A percentile compares a stretch with the other conserved stretches of the same genome.
Conservation (phyloP, 352 stramenopile species). For the Phytophthora sojae region DNA sequence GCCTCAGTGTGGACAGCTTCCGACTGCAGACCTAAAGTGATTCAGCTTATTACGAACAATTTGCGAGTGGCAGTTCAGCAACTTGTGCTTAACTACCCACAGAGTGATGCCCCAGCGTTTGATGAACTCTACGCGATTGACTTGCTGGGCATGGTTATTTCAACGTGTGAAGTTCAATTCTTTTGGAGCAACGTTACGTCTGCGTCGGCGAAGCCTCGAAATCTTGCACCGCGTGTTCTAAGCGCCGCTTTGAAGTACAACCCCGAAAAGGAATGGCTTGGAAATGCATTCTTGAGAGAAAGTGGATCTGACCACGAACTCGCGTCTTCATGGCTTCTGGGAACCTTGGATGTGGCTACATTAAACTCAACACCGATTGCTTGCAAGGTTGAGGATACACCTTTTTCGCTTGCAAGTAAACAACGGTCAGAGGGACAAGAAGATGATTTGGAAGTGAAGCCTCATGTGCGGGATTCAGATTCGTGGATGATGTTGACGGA, state of each 20-base stretch:
- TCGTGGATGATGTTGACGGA: conserved; percentile 82
- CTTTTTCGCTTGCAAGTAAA: conserved; percentile 36
- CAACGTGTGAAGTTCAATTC: conserved; percentile 68
- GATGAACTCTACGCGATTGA: conserved; percentile 77
- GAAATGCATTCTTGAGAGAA: conserved; percentile 68
- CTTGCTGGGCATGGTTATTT: conserved; percentile 66
- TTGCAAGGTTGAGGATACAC: conserved; percentile 26
- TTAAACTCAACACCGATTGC: conserved; percentile 27
- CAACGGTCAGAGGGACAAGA: neutral
- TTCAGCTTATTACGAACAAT: conserved; percentile 42
- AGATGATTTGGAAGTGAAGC: neutral
- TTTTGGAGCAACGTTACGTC: conserved; percentile 59
- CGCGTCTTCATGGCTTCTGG: conserved; percentile 64
- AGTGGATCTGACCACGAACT: conserved; percentile 64
- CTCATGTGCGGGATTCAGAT: conserved; percentile 49
- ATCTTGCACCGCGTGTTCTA: conserved; percentile 69
- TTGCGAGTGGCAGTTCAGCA: conserved; percentile 60
- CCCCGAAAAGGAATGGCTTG: conserved; percentile 70
- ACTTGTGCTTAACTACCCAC: conserved; percentile 62
- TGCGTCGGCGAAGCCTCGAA: conserved; percentile 48
- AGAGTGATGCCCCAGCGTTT: conserved; percentile 33
- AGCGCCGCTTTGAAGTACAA: conserved; percentile 67
- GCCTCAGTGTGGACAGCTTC: conserved; percentile 33
- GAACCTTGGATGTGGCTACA: conserved; percentile 64
- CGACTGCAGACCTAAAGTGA: conserved; percentile 30